Base-by-base conservation (phyloP, 2,329 filamentous ascomycete species). In the Xylaria arbuscula region DNA sequence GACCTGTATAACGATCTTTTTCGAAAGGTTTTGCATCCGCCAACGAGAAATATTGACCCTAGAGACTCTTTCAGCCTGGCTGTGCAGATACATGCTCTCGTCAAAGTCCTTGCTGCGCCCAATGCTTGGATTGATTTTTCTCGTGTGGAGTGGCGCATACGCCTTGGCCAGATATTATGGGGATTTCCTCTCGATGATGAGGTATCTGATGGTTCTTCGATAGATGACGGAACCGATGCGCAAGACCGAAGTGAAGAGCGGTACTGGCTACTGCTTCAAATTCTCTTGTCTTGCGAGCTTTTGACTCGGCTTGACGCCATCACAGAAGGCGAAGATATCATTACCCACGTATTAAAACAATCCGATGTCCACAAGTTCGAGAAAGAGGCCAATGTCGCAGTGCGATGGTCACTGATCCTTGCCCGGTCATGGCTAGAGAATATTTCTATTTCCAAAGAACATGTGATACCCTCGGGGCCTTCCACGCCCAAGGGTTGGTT, bases 41-140 rank as follows among this genome's bases (percentile, higher is more conserved):
- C 86, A 53, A 86, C 82, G 58, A 85, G 80, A 71, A 84, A 85
- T 66, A 86, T 86, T 69, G 89, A 87, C 79, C 85, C 81, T 75
- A 82, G 84, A 36, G 86, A 90, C 73, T 87, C 86, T 4, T 86
- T 88, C 74, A 87, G 90, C 62, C 81, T 93, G 22, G 85, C 89
- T 51, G 89, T 92, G 42, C 91, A 93, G 76, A 92, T 93, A 64
- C 84, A 90, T 72, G 87, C 89, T 3, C 80, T 93, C 19, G 84
- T 93, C 54, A 88, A 88, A 75, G 86, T 91, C 10, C 83, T 93
- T 53, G 87, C 86, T 0, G 81, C 87, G 8, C 85, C 89, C 62
- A 90, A 90, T 64, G 86, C 92, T 54, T 93, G 91, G 91, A 86
- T 91, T 60, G 90, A 93, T 78, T 91, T 93, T 72, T 91, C 90